Percentiles rank a stretch among this genome's conserved stretches.
phyloP scores from a whole-genome alignment of 352 stramenopile genomes.

The Pythium aphanidermatum region DNA sequence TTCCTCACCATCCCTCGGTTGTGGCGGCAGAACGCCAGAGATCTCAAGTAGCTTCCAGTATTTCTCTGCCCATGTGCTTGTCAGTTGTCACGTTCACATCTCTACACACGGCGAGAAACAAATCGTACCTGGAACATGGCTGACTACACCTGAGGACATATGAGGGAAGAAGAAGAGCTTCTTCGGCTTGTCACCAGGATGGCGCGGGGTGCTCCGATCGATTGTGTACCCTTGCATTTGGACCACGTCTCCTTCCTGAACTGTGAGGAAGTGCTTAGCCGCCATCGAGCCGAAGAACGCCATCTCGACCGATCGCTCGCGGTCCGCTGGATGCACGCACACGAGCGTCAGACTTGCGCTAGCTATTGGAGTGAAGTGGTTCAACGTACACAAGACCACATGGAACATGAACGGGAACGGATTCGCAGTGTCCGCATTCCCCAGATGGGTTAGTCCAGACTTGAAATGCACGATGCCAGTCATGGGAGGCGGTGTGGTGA shows the following conservation, averaged over 20 bases:
- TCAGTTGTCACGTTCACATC: too few species aligned
- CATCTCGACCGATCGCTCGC: constrained; percentile 32
- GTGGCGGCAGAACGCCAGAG: constrained; percentile 17
- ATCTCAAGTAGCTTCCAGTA: constrained; percentile 50
- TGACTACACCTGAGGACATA: constrained; percentile 10
- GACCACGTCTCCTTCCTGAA: constrained; percentile 59
- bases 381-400: constrained; percentile 43
- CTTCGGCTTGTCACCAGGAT: constrained; percentile 1
- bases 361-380: neutral
- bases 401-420: constrained; percentile 67
- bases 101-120: too few species aligned
- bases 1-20: constrained; percentile 3
- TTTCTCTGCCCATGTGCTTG: too few species aligned
- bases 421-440: constrained; percentile 30
- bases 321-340: constrained; percentile 32
- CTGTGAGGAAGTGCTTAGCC: constrained; percentile 38
- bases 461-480: constrained; percentile 50
- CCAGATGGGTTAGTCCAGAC: constrained; percentile 44
- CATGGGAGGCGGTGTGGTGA: constrained; percentile 24
- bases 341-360: neutral
- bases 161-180: constrained; percentile 16
- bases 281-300: constrained; percentile 68
- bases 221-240: constrained; percentile 39
- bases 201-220: neutral
- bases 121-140: constrained; percentile 16